These are phyloP conservation scores for Fusarium luffae DNA, from an alignment of 2,329 filamentous ascomycete species.

Conservation along the genomic window DNA sequence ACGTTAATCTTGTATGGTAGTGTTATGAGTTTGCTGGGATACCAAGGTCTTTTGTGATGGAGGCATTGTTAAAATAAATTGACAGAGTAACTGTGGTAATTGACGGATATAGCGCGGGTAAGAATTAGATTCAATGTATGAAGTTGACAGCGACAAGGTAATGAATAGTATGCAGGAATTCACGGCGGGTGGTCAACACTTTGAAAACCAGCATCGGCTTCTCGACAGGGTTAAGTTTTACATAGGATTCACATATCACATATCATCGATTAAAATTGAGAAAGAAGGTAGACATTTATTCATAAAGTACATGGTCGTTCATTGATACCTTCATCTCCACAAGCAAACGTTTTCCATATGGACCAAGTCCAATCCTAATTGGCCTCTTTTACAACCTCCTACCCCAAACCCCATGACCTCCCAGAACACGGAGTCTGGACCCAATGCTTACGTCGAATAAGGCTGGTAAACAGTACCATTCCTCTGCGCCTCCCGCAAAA, in stretches of 20 bases:
- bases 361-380: neutral
- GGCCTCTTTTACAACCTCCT: neutral
- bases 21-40: too few species aligned
- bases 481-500: slow-evolving; percentile 12
- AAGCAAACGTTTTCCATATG: neutral
- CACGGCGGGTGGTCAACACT: neutral
- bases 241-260: fast-evolving
- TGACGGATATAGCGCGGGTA: neutral
- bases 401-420: too few species aligned
- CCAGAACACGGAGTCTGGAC: neutral
- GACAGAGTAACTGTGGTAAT: fast-evolving
- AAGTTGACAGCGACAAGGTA: neutral
- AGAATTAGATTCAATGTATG: fast-evolving
- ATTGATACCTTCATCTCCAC: neutral
- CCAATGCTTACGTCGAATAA: slow-evolving; percentile 3
- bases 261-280: neutral
- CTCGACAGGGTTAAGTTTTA: neutral
- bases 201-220: fast-evolving
- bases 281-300: neutral
- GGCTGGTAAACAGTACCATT: slow-evolving; percentile 20
- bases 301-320: neutral
- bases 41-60: fast-evolving
- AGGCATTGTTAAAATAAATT: too few species aligned
- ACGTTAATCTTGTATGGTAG: too few species aligned
- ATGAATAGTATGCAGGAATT: neutral